Evolutionary conservation across 2,329 filamentous ascomycete genomes (phyloP).

Genomic region (Stagonosporopsis vannaccii): DNA sequence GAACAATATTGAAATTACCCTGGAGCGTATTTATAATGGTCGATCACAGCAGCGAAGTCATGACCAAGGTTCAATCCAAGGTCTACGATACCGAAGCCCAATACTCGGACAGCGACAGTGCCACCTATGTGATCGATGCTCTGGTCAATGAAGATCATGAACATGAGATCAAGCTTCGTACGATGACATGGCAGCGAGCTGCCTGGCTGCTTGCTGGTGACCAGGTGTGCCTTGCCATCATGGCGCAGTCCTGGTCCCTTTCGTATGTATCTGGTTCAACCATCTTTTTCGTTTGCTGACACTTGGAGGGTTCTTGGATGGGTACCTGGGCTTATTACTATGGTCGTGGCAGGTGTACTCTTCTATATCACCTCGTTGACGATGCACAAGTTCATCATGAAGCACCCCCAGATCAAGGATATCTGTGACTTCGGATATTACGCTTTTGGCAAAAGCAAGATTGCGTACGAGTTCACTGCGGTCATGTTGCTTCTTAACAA

Average conservation of each 20-base stretch:
- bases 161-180: constrained; percentile 61
- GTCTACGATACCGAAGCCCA: constrained; percentile 20
- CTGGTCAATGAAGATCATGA: constrained; percentile 48
- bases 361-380: constrained; percentile 79
- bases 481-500: constrained; percentile 94
- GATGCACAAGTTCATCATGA: constrained; percentile 79
- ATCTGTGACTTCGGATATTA: constrained; percentile 93
- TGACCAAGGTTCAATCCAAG: constrained; percentile 13
- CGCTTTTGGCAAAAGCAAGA: constrained; percentile 82
- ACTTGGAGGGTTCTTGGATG: constrained; percentile 70
- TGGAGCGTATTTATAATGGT: constrained; percentile 1
- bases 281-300: background rate
- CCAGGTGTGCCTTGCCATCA: constrained; percentile 90
- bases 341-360: constrained; percentile 77
- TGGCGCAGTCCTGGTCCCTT: constrained; percentile 95
- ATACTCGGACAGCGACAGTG: constrained; percentile 23
- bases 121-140: constrained; percentile 22
- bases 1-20: background rate
- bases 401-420: constrained; percentile 87
- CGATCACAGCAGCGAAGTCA: constrained; percentile 5
- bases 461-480: constrained; percentile 72
- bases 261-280: constrained; percentile 54
- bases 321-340: constrained; percentile 84
- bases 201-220: constrained; percentile 89
- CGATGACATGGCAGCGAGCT: constrained; percentile 66